Percentiles rank a stretch among this genome's conserved stretches.
Evolutionary conservation across 1,139 yeast species (phyloP).

Genomic region (Entelexis paramagnoliae): DNA sequence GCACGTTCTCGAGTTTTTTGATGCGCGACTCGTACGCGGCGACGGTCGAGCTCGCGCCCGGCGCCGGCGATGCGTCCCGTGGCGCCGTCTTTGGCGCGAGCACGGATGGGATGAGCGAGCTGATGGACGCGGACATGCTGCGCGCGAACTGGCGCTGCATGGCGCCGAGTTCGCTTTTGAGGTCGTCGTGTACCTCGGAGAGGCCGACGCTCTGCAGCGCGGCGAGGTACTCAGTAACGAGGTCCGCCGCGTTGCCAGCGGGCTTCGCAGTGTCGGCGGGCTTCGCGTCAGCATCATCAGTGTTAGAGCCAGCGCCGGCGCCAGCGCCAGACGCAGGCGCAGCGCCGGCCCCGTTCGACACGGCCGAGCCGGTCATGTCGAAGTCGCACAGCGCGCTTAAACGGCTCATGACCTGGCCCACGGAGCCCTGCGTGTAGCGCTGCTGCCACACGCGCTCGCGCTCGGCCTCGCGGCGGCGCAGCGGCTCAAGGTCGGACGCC

Average conservation of each 20-base stretch:
- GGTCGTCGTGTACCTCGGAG: slow-evolving; percentile 24
- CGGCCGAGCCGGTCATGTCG: not conserved
- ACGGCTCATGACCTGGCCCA: slow-evolving; percentile 8
- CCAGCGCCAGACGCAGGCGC: too few relatives aligned
- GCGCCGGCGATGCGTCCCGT: not conserved
- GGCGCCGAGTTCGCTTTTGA: slow-evolving; percentile 26
- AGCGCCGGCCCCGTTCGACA: too few relatives aligned
- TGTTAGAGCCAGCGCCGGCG: too few relatives aligned
- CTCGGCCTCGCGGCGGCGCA: slow-evolving; percentile 8
- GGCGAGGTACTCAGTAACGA: slow-evolving; percentile 23
- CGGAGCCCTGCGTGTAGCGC: slow-evolving; percentile 15
- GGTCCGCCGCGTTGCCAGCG: not conserved
- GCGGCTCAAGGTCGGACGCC: slow-evolving; percentile 13
- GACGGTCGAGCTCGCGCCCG: not conserved
- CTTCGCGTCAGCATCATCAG: too few relatives aligned
- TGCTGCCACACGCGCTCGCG: slow-evolving; percentile 13
- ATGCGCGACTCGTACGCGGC: slow-evolving; percentile 32
- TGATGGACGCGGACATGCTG: slow-evolving; percentile 17
- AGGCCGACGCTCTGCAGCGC: slow-evolving; percentile 24
- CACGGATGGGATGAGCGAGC: slow-evolving; percentile 10
- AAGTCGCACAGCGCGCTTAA: slow-evolving; percentile 4
- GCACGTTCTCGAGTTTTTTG: slow-evolving; percentile 33
- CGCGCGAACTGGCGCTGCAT: slow-evolving; percentile 22
- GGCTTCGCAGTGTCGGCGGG: too few relatives aligned
- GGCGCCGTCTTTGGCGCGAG: not conserved